Evolutionary conservation across 2,329 filamentous ascomycete species (phyloP), one percentile per base, ranked within the genome.

Genomic region (Ophiostoma populinum): DNA sequence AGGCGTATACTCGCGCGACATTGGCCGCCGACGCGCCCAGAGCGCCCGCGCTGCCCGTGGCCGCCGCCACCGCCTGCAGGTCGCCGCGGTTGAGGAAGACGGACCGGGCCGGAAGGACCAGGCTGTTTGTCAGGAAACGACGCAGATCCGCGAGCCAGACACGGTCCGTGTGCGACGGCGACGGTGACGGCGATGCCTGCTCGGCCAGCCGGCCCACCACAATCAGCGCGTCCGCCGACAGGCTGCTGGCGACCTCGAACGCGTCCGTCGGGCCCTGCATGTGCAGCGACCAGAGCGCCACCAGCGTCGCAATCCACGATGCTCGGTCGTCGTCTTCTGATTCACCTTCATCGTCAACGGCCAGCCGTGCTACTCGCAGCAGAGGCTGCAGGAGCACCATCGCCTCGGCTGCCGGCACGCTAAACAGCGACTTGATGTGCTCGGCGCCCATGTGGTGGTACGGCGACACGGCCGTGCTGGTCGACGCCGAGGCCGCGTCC

Each of bases 401-500:
- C 6, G 60, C 56, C 13, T 71, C 68, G 7, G 54, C 42, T 0
- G 61, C 59, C 1, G 67, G 55, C 1, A 56, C 56, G 36, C 57
- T 63, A 47, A 74, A 72, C 6, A 73, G 54, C 4, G 67, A 67
- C 43, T 63, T 65, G 45, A 73, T 59, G 41, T 72, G 67, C 46
- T 72, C 67, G 2, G 63, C 63, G 12, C 69, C 69, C 44, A 70
- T 67, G 35, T 50, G 58, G 44, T 61, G 55, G 40, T 59, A 58
- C 5, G 34, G 19, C 4, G 32, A 35, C 1, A 15, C 5, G 2
- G 29, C 20, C 6, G 28, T 12, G 5, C 16, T 12, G 5, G 27
- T 7, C 11, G 21, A 33, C 2, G 16, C 6, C 3, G 31, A 30
- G 2, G 25, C 11, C 3, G 22, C 47, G 21, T 59, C 54, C 5